These are phyloP conservation scores for Amanita subjunquillea DNA, from an alignment of 768 basidiomycete genomes.

Conservation along the genomic window DNA sequence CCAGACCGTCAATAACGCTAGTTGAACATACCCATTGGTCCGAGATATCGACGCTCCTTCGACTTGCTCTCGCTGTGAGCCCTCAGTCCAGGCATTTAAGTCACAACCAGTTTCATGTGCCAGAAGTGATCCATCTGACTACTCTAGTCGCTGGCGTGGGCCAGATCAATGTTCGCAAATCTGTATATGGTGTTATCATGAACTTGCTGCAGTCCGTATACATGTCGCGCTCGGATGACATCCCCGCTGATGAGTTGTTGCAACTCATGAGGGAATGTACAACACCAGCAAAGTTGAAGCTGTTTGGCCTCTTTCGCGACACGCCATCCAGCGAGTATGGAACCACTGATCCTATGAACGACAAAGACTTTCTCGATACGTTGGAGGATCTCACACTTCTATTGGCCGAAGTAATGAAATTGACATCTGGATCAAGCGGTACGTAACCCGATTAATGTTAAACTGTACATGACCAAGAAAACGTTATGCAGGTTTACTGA, in stretches of 20 bases:
- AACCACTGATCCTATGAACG: slow-evolving; percentile 42
- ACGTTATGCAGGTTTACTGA: slow-evolving; percentile 47
- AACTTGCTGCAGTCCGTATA: slow-evolving; percentile 76
- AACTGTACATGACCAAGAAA: slow-evolving; percentile 1
- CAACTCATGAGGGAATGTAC: slow-evolving; percentile 53
- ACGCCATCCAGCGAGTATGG: slow-evolving; percentile 63
- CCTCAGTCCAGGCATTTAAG: slow-evolving; percentile 53
- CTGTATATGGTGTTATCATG: slow-evolving; percentile 72
- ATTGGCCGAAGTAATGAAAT: slow-evolving; percentile 52
- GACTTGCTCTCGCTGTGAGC: slow-evolving; percentile 64
- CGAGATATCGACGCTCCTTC: slow-evolving; percentile 72
- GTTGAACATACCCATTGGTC: slow-evolving; percentile 68
- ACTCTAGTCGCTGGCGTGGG: slow-evolving; percentile 73
- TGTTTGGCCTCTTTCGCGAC: slow-evolving; percentile 65
- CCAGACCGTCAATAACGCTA: slow-evolving; percentile 50
- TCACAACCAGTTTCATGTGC: slow-evolving; percentile 69
- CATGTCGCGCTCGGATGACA: slow-evolving; percentile 46
- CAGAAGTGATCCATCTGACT: slow-evolving; percentile 75
- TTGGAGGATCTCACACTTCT: slow-evolving; percentile 59
- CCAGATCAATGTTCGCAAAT: slow-evolving; percentile 61
- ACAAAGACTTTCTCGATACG: slow-evolving; percentile 46
- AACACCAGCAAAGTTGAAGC: slow-evolving; percentile 41
- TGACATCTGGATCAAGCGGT: slow-evolving; percentile 66
- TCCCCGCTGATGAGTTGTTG: slow-evolving; percentile 49
- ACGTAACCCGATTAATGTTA: slow-evolving; percentile 10